Percentiles rank a stretch among this genome's conserved stretches.
These are phyloP conservation scores for Hyparrhenia diplandra DNA, from an alignment of 176 grass and related monocot genomes.

Conservation along the genomic window DNA sequence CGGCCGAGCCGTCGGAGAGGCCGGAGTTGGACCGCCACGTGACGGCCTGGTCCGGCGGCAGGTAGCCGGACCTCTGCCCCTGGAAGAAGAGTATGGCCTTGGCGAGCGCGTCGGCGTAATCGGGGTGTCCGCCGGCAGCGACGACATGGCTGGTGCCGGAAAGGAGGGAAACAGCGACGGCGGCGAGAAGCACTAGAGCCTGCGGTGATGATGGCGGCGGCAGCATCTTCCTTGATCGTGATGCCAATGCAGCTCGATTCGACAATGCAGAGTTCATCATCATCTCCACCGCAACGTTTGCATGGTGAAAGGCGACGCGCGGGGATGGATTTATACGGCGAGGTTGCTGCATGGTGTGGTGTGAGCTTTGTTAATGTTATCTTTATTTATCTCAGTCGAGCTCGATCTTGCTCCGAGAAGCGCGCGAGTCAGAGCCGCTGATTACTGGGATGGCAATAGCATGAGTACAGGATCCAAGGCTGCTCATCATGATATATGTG, in stretches of 20 bases:
- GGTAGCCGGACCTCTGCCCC: conserved; percentile 80
- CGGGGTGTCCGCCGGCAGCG: conserved; percentile 24
- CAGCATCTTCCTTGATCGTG: not conserved
- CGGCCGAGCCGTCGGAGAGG: conserved; percentile 61
- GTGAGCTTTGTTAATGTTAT: not conserved
- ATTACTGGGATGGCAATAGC: not conserved
- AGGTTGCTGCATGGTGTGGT: conserved; percentile 12
- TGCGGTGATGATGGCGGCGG: not conserved
- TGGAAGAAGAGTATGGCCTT: conserved; percentile 89
- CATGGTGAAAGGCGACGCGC: no score
- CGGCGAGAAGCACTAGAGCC: conserved; percentile 16
- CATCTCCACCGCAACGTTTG: not conserved
- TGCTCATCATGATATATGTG: not conserved
- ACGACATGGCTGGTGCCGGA: not conserved
- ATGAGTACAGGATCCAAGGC: not conserved
- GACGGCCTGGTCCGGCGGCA: conserved; percentile 57
- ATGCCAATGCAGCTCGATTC: not conserved
- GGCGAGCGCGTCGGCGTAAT: conserved; percentile 69
- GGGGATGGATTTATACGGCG: not conserved
- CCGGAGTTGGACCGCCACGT: conserved; percentile 81
- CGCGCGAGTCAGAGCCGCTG: not conserved
- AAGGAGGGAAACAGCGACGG: not conserved
- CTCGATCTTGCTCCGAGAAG: conserved; percentile 12
- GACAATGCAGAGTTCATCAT: not conserved
- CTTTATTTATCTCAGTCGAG: not conserved